Conservation (phyloP, 805 yeast genomes). For the Metschnikowia lunata region DNA sequence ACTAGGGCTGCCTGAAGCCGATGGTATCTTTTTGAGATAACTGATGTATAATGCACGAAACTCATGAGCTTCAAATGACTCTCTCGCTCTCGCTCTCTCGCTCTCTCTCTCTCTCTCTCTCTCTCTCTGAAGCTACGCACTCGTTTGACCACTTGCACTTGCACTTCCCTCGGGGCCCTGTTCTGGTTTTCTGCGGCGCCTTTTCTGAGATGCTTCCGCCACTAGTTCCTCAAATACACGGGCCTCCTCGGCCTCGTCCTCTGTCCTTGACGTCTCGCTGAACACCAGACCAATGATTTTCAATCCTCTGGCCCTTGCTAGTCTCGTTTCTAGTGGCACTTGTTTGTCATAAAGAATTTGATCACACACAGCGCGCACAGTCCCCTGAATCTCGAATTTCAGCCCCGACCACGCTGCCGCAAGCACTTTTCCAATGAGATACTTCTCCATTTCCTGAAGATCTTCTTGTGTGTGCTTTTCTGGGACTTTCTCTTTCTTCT, state of each 20-base stretch:
- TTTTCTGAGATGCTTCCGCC: conserved; percentile 42
- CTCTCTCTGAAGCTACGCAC: too few relatives aligned
- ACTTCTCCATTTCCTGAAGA: conserved; percentile 66
- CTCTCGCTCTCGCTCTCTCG: too few relatives aligned
- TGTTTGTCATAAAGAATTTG: conserved; percentile 55
- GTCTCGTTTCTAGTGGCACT: conserved; percentile 42
- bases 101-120: too few relatives aligned
- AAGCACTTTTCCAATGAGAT: conserved; percentile 71
- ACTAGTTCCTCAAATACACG: conserved; percentile 72
- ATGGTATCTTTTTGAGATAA: too few relatives aligned
- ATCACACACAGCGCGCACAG: conserved; percentile 69
- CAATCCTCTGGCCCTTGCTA: conserved; percentile 61
- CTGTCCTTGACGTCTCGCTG: conserved; percentile 52
- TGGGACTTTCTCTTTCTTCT: conserved; percentile 21
- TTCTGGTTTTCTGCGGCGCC: conserved; percentile 14
- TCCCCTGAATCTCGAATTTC: conserved; percentile 70
- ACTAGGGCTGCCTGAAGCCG: background rate
- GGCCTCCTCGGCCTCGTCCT: conserved; percentile 71
- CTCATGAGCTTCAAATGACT: too few relatives aligned
- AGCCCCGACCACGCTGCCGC: conserved; percentile 87
- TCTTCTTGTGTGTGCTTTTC: conserved; percentile 51
- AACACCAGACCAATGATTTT: conserved; percentile 62
- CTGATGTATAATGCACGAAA: too few relatives aligned
- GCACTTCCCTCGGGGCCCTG: too few relatives aligned
- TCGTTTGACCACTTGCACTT: too few relatives aligned